Evolutionary conservation across 179 eudicot species (phyloP), one percentile per base, ranked within the genome.

Genomic region (Camellia oleifera): DNA sequence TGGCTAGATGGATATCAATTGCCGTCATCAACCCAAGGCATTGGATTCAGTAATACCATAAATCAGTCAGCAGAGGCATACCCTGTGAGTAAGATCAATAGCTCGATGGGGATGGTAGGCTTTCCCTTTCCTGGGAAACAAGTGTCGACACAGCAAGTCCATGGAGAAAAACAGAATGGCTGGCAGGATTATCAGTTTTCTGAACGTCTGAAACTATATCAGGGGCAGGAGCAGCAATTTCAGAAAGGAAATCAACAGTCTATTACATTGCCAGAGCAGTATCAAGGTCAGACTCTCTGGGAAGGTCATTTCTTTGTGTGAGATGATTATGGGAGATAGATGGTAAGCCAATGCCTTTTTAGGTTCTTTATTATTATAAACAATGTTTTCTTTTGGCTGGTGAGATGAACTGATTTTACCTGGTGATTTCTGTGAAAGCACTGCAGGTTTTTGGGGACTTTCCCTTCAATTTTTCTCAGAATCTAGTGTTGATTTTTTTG

Each of bases 41-140:
- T 58, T 56, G 97, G 88, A 68, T 80, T 89, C 74, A 83, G 79
- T 81, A 81, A 76, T 83, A 78, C 89, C 54, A 48, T 81, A 72
- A 88, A 88, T 88, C 86, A 81, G 45, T 82, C 73, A 54, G 88
- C 86, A 46, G 78, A 90, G 45, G 20, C 79, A 48, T 81, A 78
- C 68, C 75, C 85, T 74, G 67, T 75, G 80, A 88, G 84, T 86
- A 89, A 87, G 79, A 83, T 81, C 83, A 84, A 81, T 78, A 87
- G 84, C 78, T 76, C 86, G 45, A 75, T 82, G 65, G 95, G 89
- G 73, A 83, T 86, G 64, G 78, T 84, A 23, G 87, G 78, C 88
- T 94, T 97, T 82, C 99, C 98, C 75, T 97, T 97, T 74, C 99
- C 99, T 78, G 99, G 97, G 56, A 94, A 94, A 85, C 98, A 97